Evolutionary conservation across 495 filamentous ascomycete species (phyloP), one percentile per base, ranked within the genome.

Genomic region (Aspergillus campestris): DNA sequence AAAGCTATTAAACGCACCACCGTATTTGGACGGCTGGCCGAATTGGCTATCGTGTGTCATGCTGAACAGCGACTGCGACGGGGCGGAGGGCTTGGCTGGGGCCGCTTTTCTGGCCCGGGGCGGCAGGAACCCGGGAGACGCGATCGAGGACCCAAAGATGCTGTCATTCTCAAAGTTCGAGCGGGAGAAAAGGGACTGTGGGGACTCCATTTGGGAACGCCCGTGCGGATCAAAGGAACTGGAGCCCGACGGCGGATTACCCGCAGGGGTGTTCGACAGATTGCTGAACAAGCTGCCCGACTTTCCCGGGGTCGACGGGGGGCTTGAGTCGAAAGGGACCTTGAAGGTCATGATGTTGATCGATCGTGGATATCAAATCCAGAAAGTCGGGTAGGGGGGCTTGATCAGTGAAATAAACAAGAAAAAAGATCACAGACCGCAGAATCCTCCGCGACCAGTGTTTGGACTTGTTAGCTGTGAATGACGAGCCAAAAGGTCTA

Each of bases 181-280:
- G 50, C 69, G 52, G 27, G 57, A 66, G 44, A 70, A 66, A 6
- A 70, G 57, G 0, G 67, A 66, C 28, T 67, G 56, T 11, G 47
- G 48, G 9, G 58, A 59, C 24, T 64, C 50, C 31, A 66, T 56
- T 34, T 60, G 58, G 11, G 66, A 64, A 24, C 74, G 78, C 29
- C 82, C 85, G 47, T 75, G 78, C 8, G 87, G 86, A 27, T 84
- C 87, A 60, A 88, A 88, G 29, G 86, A 88, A 14, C 71, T 70
- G 8, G 74, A 65, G 31, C 77, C 78, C 3, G 79, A 80, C 15
- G 86, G 86, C 10, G 88, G 87, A 38, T 77, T 80, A 8, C 81
- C 86, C 24, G 81, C 79, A 36, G 89, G 88, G 14, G 88, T 91
- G 1, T 84, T 90, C 0, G 89, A 89, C 30, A 80, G 73, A 56